These are phyloP conservation scores for Lojkania enalia DNA, from an alignment of 2,329 filamentous ascomycete species.

Conservation along the genomic window DNA sequence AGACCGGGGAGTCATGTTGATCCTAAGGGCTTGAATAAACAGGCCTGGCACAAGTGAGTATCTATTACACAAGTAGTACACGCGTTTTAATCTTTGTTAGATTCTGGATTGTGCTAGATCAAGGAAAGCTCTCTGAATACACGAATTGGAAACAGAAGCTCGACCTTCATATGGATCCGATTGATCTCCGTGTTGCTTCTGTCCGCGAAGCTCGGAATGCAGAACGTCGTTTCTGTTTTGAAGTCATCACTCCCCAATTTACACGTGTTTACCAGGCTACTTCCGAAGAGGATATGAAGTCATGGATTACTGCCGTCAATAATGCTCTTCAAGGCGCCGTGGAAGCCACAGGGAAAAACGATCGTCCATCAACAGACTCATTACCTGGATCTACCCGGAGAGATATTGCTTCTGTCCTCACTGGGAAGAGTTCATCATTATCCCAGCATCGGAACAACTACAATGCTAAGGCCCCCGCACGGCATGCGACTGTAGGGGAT, in stretches of 20 bases:
- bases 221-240: slow-evolving; percentile 94
- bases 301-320: slow-evolving; percentile 95
- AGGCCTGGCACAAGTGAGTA: slow-evolving; percentile 96
- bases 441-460: slow-evolving; percentile 58
- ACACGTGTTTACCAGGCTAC: slow-evolving; percentile 97
- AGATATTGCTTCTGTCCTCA: slow-evolving; percentile 90
- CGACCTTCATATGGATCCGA: slow-evolving; percentile 96
- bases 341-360: slow-evolving; percentile 68
- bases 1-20: slow-evolving; percentile 92
- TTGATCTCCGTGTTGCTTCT: slow-evolving; percentile 94
- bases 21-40: slow-evolving; percentile 92
- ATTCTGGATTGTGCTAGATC: slow-evolving; percentile 98
- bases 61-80: background rate
- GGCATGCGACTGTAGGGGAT: slow-evolving; percentile 89
- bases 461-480: slow-evolving; percentile 65
- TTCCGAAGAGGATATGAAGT: slow-evolving; percentile 96
- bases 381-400: slow-evolving; percentile 65
- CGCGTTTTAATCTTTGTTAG: slow-evolving; percentile 53
- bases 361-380: slow-evolving; percentile 55
- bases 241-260: slow-evolving; percentile 95
- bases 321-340: slow-evolving; percentile 96
- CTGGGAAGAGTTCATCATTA: slow-evolving; percentile 82
- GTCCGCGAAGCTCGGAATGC: slow-evolving; percentile 94
- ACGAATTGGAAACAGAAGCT: slow-evolving; percentile 99
- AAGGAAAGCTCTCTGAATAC: slow-evolving; percentile 95